Conservation (phyloP, 805 yeast genomes). For the Wickerhamomyces xylosicus region DNA sequence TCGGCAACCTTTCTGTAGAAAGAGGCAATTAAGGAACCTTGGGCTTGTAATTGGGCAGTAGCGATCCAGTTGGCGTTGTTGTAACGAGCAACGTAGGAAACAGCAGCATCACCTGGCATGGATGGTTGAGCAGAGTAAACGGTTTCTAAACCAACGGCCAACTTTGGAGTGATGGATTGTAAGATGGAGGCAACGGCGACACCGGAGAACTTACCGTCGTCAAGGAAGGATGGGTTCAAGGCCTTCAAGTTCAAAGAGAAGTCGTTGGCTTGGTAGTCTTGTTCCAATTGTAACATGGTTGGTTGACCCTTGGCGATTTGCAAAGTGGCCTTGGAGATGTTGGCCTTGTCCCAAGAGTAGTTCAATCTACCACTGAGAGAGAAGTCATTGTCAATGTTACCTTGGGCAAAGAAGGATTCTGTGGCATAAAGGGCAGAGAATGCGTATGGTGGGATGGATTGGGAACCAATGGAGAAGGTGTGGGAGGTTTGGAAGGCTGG, state of each 20-base stretch:
- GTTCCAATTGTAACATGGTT: conserved; percentile 91
- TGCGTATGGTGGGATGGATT: conserved; percentile 80
- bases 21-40: conserved; percentile 80
- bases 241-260: conserved; percentile 84
- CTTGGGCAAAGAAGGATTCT: conserved; percentile 80
- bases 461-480: conserved; percentile 81
- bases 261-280: conserved; percentile 86
- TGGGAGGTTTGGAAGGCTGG: conserved; percentile 97
- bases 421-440: conserved; percentile 84
- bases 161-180: conserved; percentile 77
- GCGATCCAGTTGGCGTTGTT: conserved; percentile 86
- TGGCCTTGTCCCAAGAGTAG: conserved; percentile 78
- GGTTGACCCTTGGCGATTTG: conserved; percentile 88
- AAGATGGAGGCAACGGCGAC: conserved; percentile 85
- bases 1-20: conserved; percentile 93
- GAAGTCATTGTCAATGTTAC: conserved; percentile 79
- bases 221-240: conserved; percentile 74
- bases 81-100: conserved; percentile 85
- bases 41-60: conserved; percentile 86
- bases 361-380: conserved; percentile 83
- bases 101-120: conserved; percentile 83
- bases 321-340: conserved; percentile 73
- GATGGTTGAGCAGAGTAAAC: conserved; percentile 72
- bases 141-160: conserved; percentile 87
- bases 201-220: conserved; percentile 68